Conservation (phyloP, 805 yeast genomes). For the Barnettozyma populi region DNA sequence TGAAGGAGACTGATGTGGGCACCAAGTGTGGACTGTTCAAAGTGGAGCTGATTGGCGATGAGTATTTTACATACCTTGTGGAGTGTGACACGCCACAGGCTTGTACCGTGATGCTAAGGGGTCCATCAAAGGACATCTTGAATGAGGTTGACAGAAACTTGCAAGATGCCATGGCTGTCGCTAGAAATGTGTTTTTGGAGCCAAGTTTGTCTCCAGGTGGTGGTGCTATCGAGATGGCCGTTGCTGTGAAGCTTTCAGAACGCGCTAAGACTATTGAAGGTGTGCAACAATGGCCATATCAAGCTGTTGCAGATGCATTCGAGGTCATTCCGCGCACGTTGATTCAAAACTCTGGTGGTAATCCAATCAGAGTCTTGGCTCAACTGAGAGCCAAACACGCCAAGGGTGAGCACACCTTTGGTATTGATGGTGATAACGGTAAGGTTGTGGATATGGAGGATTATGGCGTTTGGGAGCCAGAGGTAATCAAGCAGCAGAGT, state of each 20-base stretch:
- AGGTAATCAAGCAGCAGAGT: constrained; percentile 93
- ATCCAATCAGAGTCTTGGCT: constrained; percentile 83
- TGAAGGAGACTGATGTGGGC: constrained; percentile 88
- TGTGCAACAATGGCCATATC: constrained; percentile 97
- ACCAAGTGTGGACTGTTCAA: constrained; percentile 84
- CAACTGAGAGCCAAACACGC: constrained; percentile 96
- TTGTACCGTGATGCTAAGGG: constrained; percentile 87
- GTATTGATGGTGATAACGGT: constrained; percentile 93
- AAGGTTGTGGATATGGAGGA: constrained; percentile 92
- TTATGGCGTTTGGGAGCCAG: constrained; percentile 99
- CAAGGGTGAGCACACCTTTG: constrained; percentile 76
- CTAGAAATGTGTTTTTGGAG: constrained; percentile 90
- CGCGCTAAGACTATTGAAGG: constrained; percentile 92
- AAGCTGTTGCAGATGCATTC: constrained; percentile 97
- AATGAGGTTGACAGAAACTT: constrained; percentile 95
- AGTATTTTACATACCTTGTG: constrained; percentile 82
- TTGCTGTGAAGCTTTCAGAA: constrained; percentile 80
- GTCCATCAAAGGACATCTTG: constrained; percentile 94
- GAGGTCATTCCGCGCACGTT: constrained; percentile 98
- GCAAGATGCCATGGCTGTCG: constrained; percentile 98
- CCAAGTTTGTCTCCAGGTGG: constrained; percentile 98
- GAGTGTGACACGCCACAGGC: constrained; percentile 85
- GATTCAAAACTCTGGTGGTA: constrained; percentile 96
- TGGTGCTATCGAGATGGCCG: constrained; percentile 99
- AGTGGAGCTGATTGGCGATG: constrained; percentile 95